Evolutionary conservation across 1,284 basidiomycete genomes (phyloP).

Genomic region (Heliocybe sulcata): DNA sequence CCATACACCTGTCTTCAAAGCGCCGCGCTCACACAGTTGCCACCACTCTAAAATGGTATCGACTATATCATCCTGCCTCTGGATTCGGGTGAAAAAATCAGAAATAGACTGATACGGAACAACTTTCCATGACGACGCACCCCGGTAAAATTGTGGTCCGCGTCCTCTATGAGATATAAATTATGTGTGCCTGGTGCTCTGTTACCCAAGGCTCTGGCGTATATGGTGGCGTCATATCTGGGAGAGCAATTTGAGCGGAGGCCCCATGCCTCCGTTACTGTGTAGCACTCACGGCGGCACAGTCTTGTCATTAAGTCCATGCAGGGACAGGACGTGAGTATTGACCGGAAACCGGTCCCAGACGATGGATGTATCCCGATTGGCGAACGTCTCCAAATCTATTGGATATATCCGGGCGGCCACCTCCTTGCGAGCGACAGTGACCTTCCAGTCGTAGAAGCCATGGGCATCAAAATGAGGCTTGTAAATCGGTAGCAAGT

Average conservation of each 20-base stretch:
- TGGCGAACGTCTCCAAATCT: slow-evolving; percentile 51
- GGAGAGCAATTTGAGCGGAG: slow-evolving; percentile 2
- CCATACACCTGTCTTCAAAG: slow-evolving; percentile 51
- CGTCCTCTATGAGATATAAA: slow-evolving; percentile 57
- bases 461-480: slow-evolving; percentile 45
- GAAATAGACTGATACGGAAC: not conserved
- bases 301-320: slow-evolving; percentile 55
- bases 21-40: slow-evolving; percentile 30
- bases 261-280: not conserved
- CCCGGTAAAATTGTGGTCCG: slow-evolving; percentile 69
- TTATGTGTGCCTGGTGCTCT: slow-evolving; percentile 60
- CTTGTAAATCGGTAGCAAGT: slow-evolving; percentile 24
- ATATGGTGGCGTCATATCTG: slow-evolving; percentile 68
- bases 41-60: slow-evolving; percentile 59
- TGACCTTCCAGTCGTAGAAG: slow-evolving; percentile 47
- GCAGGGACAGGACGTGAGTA: slow-evolving; percentile 60
- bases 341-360: slow-evolving; percentile 54
- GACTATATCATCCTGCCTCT: slow-evolving; percentile 54
- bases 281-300: slow-evolving; percentile 54
- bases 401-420: slow-evolving; percentile 43
- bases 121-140: slow-evolving; percentile 23
- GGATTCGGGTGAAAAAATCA: slow-evolving; percentile 4
- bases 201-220: slow-evolving; percentile 49
- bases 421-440: slow-evolving; percentile 53
- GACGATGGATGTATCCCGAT: slow-evolving; percentile 56